Evolutionary conservation across 2,329 filamentous ascomycete species (phyloP).

Genomic region (Penicillium sp.): DNA sequence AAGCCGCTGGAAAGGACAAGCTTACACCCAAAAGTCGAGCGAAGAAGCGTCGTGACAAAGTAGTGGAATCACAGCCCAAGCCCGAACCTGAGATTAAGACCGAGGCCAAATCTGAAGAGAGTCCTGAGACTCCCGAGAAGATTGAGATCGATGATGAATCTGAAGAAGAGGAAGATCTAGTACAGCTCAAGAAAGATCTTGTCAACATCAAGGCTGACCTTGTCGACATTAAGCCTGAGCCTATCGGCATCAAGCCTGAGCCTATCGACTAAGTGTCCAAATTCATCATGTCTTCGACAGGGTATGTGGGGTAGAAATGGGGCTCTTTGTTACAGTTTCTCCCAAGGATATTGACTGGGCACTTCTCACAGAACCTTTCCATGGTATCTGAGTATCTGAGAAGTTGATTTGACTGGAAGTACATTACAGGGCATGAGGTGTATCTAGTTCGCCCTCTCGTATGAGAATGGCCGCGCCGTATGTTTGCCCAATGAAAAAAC

Average conservation of each 20-base stretch:
- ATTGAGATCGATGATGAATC: neutral
- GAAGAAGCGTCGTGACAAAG: neutral
- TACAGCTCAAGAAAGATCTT: neutral
- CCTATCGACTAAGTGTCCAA: neutral
- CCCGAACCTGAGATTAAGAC: neutral
- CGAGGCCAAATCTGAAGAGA: neutral
- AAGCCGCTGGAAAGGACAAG: neutral
- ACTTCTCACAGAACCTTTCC: too few species aligned
- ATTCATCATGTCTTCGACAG: neutral
- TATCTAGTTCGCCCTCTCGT: neutral
- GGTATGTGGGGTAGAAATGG: neutral
- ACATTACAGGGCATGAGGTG: neutral
- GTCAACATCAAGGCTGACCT: neutral
- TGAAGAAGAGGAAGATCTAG: neutral
- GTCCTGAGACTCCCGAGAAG: neutral
- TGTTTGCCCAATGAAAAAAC: neutral
- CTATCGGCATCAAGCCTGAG: neutral
- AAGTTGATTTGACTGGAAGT: neutral
- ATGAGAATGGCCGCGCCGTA: neutral
- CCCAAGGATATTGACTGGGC: neutral
- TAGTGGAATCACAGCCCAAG: neutral
- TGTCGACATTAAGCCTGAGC: neutral
- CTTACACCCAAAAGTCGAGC: neutral
- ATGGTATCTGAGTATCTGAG: neutral
- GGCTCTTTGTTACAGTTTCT: neutral